phyloP scores from a whole-genome alignment of 306 rosid species.

The Lathyrus oleraceus region DNA sequence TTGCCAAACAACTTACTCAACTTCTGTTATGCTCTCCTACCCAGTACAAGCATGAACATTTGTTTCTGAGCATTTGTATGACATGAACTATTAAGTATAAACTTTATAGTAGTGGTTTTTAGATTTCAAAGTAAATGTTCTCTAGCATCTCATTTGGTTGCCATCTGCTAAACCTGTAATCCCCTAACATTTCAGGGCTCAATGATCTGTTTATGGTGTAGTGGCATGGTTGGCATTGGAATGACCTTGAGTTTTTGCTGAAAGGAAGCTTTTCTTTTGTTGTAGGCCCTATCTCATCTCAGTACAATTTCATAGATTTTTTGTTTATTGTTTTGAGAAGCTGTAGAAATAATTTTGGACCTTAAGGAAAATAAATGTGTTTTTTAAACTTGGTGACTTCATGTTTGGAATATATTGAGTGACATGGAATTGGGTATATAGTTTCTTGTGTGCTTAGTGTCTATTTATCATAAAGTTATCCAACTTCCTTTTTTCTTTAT shows the following conservation, averaged over 20 bases:
- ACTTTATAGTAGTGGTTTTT: too few species aligned
- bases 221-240: slow-evolving; percentile 23
- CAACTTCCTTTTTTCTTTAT: too few species aligned
- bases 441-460: neutral
- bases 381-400: neutral
- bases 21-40: too few species aligned
- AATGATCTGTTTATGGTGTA: slow-evolving; percentile 1
- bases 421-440: neutral
- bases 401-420: neutral
- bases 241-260: slow-evolving; percentile 15
- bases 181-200: slow-evolving; percentile 38
- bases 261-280: neutral
- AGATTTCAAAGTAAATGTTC: neutral
- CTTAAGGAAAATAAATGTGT: slow-evolving; percentile 1
- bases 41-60: neutral
- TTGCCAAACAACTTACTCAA: neutral
- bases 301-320: neutral
- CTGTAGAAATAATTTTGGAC: slow-evolving; percentile 10
- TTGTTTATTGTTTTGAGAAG: neutral
- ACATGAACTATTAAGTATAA: neutral
- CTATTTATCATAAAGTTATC: neutral
- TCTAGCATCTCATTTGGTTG: neutral
- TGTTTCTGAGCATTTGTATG: neutral
- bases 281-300: slow-evolving; percentile 13
- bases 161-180: neutral